These are phyloP conservation scores for Medicago truncatula DNA, from an alignment of 306 rosid species.

Conservation along the genomic window MtrunA17r5.0-ANR NC_053044.1:44908501-44909000, in stretches of 20 bases:
- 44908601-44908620: background rate
- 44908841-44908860: slow-evolving; percentile 25
- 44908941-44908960: slow-evolving; percentile 89
- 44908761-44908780: slow-evolving; percentile 22
- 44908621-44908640: slow-evolving; percentile 30
- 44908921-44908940: slow-evolving; percentile 81
- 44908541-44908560: too few species aligned
- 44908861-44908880: slow-evolving; percentile 41
- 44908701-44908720: slow-evolving; percentile 28
- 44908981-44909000: slow-evolving; percentile 68
- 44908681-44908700: slow-evolving; percentile 26
- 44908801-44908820: slow-evolving; percentile 39
- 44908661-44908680: slow-evolving; percentile 19
- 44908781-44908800: background rate
- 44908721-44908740: slow-evolving; percentile 25
- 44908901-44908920: slow-evolving; percentile 73
- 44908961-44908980: slow-evolving; percentile 90
- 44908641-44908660: slow-evolving; percentile 8
- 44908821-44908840: slow-evolving; percentile 29
- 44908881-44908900: slow-evolving; percentile 71
- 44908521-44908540: too few species aligned
- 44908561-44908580: too few species aligned
- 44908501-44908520: too few species aligned
- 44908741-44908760: slow-evolving; percentile 4
- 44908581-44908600: too few species aligned